Conservation (phyloP, 2,329 filamentous ascomycete genomes). For the Fusarium guadeloupense region DNA sequence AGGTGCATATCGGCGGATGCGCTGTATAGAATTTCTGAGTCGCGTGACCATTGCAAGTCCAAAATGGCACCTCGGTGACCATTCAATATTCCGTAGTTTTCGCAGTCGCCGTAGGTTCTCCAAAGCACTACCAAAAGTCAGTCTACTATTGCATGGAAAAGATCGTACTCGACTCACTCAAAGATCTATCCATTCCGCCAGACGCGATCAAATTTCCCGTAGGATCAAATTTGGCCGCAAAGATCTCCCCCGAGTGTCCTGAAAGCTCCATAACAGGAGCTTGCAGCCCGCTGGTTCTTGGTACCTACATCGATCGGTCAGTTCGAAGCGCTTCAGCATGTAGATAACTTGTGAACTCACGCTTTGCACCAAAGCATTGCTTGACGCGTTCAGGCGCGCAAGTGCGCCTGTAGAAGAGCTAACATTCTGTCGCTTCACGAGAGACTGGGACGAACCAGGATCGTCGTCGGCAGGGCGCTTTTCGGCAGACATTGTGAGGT, state of each 20-base stretch:
- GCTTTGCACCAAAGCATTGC: slow-evolving; percentile 60
- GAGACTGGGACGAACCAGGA: slow-evolving; percentile 80
- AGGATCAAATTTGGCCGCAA: slow-evolving; percentile 88
- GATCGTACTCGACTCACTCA: slow-evolving; percentile 66
- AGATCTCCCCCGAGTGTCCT: slow-evolving; percentile 86
- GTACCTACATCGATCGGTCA: slow-evolving; percentile 62
- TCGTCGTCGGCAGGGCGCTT: slow-evolving; percentile 91
- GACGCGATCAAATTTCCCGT: slow-evolving; percentile 90
- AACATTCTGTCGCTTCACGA: slow-evolving; percentile 88
- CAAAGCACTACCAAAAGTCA: slow-evolving; percentile 76
- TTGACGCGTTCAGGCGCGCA: slow-evolving; percentile 61
- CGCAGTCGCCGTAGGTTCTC: slow-evolving; percentile 90
- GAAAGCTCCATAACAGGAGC: slow-evolving; percentile 94
- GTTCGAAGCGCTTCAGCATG: not conserved
- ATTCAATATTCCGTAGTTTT: slow-evolving; percentile 89
- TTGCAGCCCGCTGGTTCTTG: slow-evolving; percentile 83
- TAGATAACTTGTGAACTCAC: slow-evolving; percentile 48
- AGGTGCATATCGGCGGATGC: slow-evolving; percentile 93
- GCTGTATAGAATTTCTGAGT: slow-evolving; percentile 89
- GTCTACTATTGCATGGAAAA: not conserved
- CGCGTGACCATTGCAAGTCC: slow-evolving; percentile 95
- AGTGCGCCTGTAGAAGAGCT: slow-evolving; percentile 58
- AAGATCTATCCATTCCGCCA: slow-evolving; percentile 92
- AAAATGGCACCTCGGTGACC: slow-evolving; percentile 92
- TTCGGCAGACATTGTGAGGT: slow-evolving; percentile 79